Base-by-base conservation (phyloP, 192 early-diverging fungal species). In the Geosiphon pyriformis region DNA sequence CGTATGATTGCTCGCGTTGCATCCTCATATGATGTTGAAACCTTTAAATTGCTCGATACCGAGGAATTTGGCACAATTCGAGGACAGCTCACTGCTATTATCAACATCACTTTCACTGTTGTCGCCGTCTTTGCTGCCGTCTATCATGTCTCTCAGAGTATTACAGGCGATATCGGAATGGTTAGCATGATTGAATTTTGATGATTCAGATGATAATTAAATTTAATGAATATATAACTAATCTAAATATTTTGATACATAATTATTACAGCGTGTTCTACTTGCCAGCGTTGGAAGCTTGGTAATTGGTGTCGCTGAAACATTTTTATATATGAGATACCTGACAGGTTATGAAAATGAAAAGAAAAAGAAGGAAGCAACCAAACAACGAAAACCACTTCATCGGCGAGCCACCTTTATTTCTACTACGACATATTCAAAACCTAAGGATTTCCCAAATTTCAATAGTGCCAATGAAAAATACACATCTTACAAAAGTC, bases 241-340 rank as follows among this genome's bases (percentile, higher is more conserved):
- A 20, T n/a, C 50, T 31, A 22, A 1, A 17, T 29, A 12, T 61
- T 15, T 50, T 61, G 42, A 47, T 29, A 22, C 23, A 46, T 46
- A 46, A 6, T 59, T 32, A 61, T 25, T 35, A 27, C 42, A 70
- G 69, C 69, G 69, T 22, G 61, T 70, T 6, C 56, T 70, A 30
- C 69, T 70, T 42, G 69, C 60, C 11, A 18, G 65, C 17, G 27
- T 52, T 34, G 69, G 69, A 15, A 56, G 60, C 30, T 26, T 65
- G 12, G 26, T 70, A 4, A 51, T 70, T 30, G 69, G 60, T 1
- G 20, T 65, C 2, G 69, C 69, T 0, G 59, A 70, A 62, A 64
- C 69, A 53, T 56, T 61, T 31, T 58, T 70, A 3, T 70, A 70
- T 26, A 70, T 70, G 69, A 30, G 69, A 29, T 64, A 70, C 27